Evolutionary conservation across 176 grass and related monocot genomes (phyloP).

Genomic region (Avena atlantica): DNA sequence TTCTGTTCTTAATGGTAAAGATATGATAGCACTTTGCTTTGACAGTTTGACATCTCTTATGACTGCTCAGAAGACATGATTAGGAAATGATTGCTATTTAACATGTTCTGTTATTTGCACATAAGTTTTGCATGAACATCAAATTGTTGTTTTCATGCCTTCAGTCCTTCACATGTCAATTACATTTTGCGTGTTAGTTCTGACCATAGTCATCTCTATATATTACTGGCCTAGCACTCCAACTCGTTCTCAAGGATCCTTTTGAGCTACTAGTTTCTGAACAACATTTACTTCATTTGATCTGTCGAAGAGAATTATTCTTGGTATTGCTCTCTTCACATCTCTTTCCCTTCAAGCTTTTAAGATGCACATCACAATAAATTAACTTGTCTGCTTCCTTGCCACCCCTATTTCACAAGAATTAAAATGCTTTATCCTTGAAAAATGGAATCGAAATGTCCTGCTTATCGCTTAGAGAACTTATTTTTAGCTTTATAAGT

Average conservation of each 20-base stretch:
- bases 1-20: slow-evolving; percentile 30
- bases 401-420: background rate
- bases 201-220: slow-evolving; percentile 9
- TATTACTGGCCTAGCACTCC: background rate
- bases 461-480: background rate
- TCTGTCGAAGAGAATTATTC: slow-evolving; percentile 10
- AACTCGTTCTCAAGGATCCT: background rate
- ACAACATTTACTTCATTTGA: slow-evolving; percentile 27
- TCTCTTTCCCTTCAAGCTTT: slow-evolving; percentile 15
- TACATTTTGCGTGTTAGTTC: background rate
- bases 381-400: background rate
- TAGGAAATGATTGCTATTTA: slow-evolving; percentile 29
- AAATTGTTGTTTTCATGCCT: slow-evolving; percentile 23
- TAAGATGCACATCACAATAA: background rate
- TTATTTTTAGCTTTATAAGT: slow-evolving; percentile 5
- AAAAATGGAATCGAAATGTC: slow-evolving; percentile 9
- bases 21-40: slow-evolving; percentile 15
- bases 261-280: slow-evolving; percentile 21
- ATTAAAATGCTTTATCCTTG: background rate
- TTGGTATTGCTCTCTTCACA: slow-evolving; percentile 21
- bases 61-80: background rate
- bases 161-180: slow-evolving; percentile 12
- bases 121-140: slow-evolving; percentile 18
- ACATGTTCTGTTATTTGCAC: slow-evolving; percentile 5
- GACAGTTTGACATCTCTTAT: background rate